These are phyloP conservation scores for Leccinum incarnatum DNA, from an alignment of 768 basidiomycete species.

Conservation along the genomic window DNA sequence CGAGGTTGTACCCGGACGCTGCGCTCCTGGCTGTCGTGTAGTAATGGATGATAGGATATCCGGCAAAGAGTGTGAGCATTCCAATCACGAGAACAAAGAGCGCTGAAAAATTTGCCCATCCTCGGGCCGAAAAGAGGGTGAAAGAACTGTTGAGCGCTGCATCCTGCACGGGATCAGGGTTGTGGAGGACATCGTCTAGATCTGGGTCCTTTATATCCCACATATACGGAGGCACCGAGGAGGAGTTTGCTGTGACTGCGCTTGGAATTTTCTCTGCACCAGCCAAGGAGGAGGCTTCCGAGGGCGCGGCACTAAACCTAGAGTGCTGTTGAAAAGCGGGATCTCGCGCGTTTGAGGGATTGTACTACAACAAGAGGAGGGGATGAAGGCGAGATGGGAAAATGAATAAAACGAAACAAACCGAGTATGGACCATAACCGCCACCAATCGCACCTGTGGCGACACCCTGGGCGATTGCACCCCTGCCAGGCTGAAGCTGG, in stretches of 20 bases:
- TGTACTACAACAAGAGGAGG: constrained; percentile 43
- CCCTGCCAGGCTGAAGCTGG: constrained; percentile 39
- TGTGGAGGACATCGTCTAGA: constrained; percentile 87
- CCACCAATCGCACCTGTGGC: constrained; percentile 76
- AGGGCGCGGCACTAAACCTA: constrained; percentile 57
- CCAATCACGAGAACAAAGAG: constrained; percentile 66
- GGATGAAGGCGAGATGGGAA: constrained; percentile 1
- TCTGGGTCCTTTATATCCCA: constrained; percentile 84
- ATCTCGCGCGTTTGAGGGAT: constrained; percentile 43
- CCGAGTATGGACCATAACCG: constrained; percentile 86
- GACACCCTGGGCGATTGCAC: constrained; percentile 71
- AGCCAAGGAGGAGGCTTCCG: constrained; percentile 41
- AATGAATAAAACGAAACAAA: constrained; percentile 35
- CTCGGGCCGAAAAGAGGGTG: constrained; percentile 75
- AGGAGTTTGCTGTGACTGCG: constrained; percentile 42
- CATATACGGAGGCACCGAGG: constrained; percentile 65
- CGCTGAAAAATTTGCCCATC: constrained; percentile 77
- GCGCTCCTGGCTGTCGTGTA: constrained; percentile 32
- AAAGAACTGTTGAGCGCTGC: constrained; percentile 57
- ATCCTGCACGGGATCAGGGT: constrained; percentile 76
- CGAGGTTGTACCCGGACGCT: constrained; percentile 74
- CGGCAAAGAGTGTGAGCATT: constrained; percentile 79
- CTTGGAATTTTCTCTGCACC: constrained; percentile 36
- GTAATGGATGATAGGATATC: constrained; percentile 78
- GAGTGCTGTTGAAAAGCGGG: constrained; percentile 44